Percentiles rank a stretch among this genome's conserved stretches.
phyloP scores from a whole-genome alignment of 2,329 filamentous ascomycete species.

The Neopestalotiopsis clavispora region DNA sequence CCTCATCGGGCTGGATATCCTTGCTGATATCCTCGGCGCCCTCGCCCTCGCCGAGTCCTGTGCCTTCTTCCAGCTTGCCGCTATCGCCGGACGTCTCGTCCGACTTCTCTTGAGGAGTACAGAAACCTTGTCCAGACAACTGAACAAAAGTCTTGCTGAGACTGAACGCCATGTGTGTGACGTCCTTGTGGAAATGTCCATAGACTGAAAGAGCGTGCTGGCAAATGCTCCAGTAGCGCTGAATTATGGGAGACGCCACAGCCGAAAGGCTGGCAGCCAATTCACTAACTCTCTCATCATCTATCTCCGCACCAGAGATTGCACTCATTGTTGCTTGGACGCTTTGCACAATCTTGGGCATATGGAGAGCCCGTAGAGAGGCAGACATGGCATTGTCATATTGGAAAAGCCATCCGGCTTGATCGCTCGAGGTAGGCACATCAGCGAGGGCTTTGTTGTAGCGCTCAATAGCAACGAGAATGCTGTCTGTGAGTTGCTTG shows the following conservation, averaged over 20 bases:
- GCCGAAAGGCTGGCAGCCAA: constrained; percentile 63
- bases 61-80: constrained; percentile 87
- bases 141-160: constrained; percentile 79
- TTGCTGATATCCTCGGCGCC: constrained; percentile 98
- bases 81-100: constrained; percentile 71
- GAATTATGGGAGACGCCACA: constrained; percentile 71
- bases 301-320: constrained; percentile 42
- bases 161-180: constrained; percentile 75
- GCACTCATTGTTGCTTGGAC: constrained; percentile 34
- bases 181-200: constrained; percentile 69
- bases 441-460: constrained; percentile 61
- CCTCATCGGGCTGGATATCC: constrained; percentile 91
- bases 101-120: constrained; percentile 82
- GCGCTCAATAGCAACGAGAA: constrained; percentile 81
- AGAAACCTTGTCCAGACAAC: constrained; percentile 86
- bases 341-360: constrained; percentile 55
- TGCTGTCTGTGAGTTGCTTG: constrained; percentile 71
- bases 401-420: constrained; percentile 65
- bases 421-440: constrained; percentile 64
- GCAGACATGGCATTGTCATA: constrained; percentile 57
- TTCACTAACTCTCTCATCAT: constrained; percentile 44
- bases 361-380: constrained; percentile 64
- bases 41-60: constrained; percentile 92
- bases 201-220: constrained; percentile 63
- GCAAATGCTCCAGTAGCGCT: constrained; percentile 72